phyloP scores from a whole-genome alignment of 2,329 filamentous ascomycete species.

The Fusarium sp. region DNA sequence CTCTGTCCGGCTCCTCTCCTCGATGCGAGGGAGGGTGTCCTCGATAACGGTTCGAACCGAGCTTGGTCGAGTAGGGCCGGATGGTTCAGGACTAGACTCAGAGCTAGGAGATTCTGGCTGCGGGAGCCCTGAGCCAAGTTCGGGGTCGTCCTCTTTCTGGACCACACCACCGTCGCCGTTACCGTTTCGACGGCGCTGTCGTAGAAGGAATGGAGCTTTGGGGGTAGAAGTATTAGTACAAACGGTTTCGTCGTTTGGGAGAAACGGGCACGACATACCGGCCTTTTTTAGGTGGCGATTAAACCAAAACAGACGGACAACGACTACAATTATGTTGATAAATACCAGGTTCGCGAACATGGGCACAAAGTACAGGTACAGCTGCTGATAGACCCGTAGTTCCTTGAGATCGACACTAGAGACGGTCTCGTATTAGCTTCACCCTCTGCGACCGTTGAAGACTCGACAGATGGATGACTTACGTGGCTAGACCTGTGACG shows the following conservation, averaged over 20 bases:
- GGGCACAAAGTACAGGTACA: slow-evolving; percentile 59
- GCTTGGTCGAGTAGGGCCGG: neutral
- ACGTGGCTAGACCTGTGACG: slow-evolving; percentile 61
- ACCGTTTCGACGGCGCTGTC: slow-evolving; percentile 4
- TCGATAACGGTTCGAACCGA: neutral
- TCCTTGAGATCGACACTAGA: slow-evolving; percentile 58
- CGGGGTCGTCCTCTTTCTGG: slow-evolving; percentile 19
- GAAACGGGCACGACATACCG: slow-evolving; percentile 38
- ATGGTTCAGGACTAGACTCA: neutral
- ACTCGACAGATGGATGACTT: slow-evolving; percentile 22
- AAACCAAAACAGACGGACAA: slow-evolving; percentile 59
- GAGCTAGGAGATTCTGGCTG: neutral
- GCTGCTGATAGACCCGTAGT: slow-evolving; percentile 59
- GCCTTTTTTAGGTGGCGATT: slow-evolving; percentile 53
- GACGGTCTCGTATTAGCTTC: slow-evolving; percentile 11
- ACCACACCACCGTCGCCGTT: neutral
- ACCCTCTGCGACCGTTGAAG: neutral
- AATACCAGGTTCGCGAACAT: slow-evolving; percentile 58
- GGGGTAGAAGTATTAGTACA: neutral
- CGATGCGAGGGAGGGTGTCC: slow-evolving; percentile 22
- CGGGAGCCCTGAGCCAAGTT: slow-evolving; percentile 9
- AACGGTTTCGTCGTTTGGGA: neutral
- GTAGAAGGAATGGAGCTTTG: slow-evolving; percentile 32
- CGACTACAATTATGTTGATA: slow-evolving; percentile 58
- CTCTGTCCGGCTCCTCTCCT: slow-evolving; percentile 22